Evolutionary conservation across 2,329 filamentous ascomycete genomes (phyloP), one percentile per base, ranked within the genome.

Genomic region (Sphaerulina populicola): DNA sequence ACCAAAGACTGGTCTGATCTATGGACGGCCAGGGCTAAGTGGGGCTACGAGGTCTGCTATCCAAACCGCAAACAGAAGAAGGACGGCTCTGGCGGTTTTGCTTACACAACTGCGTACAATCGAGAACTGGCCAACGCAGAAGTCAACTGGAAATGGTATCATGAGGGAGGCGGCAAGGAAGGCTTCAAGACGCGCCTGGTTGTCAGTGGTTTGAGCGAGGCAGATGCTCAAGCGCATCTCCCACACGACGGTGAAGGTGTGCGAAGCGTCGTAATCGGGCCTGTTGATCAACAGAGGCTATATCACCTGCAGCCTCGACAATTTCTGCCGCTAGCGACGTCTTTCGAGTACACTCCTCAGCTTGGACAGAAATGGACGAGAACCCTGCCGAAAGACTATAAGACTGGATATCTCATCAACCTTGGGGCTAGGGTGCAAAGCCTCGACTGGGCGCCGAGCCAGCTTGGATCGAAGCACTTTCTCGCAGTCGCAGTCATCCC

Each of bases 331-430:
- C 67, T 79, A 14, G 68, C 71, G 7, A 62, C 72, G n/a, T 68
- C 70, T 8, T 78, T 72, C 68, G 64, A 60, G 3, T 65, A 65
- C 10, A 56, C 60, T 12, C 49, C 61, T 10, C 21, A 39, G 29
- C 31, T 38, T 23, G 50, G 48, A 12, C 51, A 49, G 31, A 40
- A 48, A 14, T 54, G 52, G 52, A 47, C 44, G 18, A 47, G 51
- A 38, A 46, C 40, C 11, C 44, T 49, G 29, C 41, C 31, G 18
- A 31, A 30, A 27, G 29, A 44, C 12, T 47, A 55, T 45, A 58
- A 58, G 53, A 60, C 60, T 36, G 73, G 72, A 2, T 83, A 79
- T 76, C 61, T 82, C 2, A 58, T 83, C 41, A 79, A 81, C 59
- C 52, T 81, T 15, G 79, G 78, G 3, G 69, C 70, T 1, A 75